Conservation (phyloP, 495 filamentous ascomycete genomes). For the Pseudoneurospora amorphoporcata region DNA sequence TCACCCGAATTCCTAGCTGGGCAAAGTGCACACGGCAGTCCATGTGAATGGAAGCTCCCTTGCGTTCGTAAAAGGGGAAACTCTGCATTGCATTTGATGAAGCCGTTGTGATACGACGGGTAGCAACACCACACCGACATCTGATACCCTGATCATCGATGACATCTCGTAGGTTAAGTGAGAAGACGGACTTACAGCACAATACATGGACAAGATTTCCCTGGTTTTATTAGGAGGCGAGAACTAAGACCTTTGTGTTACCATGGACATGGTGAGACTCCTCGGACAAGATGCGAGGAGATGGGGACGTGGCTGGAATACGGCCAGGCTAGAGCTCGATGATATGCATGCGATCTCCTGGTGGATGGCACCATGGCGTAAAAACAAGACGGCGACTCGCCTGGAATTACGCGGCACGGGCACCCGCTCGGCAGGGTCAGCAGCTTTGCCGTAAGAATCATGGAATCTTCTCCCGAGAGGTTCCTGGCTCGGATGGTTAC, state of each 20-base stretch:
- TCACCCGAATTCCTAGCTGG: background rate
- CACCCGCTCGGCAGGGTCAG: background rate
- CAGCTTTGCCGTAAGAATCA: background rate
- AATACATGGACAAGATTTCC: background rate
- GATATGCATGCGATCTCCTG: slow-evolving; percentile 11
- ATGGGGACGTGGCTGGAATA: slow-evolving; percentile 6
- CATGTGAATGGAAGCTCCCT: background rate
- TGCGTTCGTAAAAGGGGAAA: background rate
- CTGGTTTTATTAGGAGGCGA: background rate
- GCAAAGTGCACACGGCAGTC: background rate
- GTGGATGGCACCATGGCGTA: slow-evolving; percentile 8
- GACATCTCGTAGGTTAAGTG: background rate
- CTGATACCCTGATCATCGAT: background rate
- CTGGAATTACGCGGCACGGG: background rate
- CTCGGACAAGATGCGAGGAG: background rate
- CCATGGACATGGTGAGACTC: background rate
- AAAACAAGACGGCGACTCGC: slow-evolving; percentile 12
- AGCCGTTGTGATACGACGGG: background rate
- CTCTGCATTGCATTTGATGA: background rate
- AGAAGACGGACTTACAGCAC: background rate
- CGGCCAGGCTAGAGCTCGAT: slow-evolving; percentile 6
- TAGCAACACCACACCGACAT: background rate
- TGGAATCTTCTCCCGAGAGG: background rate
- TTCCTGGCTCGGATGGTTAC: background rate
- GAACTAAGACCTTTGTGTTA: background rate